Evolutionary conservation across 1,139 yeast genomes (phyloP).

Genomic region (Starmera stellimalicola): DNA sequence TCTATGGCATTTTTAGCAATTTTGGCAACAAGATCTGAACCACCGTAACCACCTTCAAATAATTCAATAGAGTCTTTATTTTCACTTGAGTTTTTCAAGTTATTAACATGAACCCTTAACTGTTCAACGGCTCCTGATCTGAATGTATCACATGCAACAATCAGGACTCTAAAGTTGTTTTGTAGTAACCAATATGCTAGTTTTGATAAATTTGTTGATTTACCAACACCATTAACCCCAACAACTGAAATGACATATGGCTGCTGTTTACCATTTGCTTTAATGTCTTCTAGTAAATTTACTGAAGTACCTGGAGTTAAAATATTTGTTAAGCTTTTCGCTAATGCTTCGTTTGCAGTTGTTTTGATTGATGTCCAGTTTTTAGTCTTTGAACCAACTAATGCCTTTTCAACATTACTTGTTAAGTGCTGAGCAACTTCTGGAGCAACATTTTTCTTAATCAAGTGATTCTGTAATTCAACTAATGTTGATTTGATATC

Average conservation of each 20-base stretch:
- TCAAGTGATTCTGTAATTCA: slow-evolving; percentile 42
- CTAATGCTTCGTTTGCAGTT: slow-evolving; percentile 57
- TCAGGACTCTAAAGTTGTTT: slow-evolving; percentile 75
- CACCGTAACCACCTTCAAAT: slow-evolving; percentile 94
- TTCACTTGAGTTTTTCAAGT: slow-evolving; percentile 55
- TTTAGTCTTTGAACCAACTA: slow-evolving; percentile 57
- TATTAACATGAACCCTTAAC: slow-evolving; percentile 83
- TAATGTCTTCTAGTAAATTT: slow-evolving; percentile 78
- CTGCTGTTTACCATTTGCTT: slow-evolving; percentile 33
- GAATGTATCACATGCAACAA: slow-evolving; percentile 97
- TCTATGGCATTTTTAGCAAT: slow-evolving; percentile 93
- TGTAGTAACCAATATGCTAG: slow-evolving; percentile 93
- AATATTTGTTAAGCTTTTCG: slow-evolving; percentile 69
- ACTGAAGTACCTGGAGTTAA: slow-evolving; percentile 90
- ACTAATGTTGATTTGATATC: slow-evolving; percentile 46
- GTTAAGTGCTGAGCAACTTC: slow-evolving; percentile 53
- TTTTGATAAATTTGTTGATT: slow-evolving; percentile 90
- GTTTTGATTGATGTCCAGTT: slow-evolving; percentile 55
- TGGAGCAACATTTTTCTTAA: slow-evolving; percentile 41
- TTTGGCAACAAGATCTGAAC: slow-evolving; percentile 84
- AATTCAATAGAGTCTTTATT: slow-evolving; percentile 60
- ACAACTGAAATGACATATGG: slow-evolving; percentile 96
- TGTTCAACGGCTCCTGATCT: slow-evolving; percentile 98
- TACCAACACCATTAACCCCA: slow-evolving; percentile 97
- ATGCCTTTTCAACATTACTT: slow-evolving; percentile 45